These are phyloP conservation scores for Wallacemonas sp. DNA, from an alignment of 208 protist genomes.

Conservation along the genomic window DNA sequence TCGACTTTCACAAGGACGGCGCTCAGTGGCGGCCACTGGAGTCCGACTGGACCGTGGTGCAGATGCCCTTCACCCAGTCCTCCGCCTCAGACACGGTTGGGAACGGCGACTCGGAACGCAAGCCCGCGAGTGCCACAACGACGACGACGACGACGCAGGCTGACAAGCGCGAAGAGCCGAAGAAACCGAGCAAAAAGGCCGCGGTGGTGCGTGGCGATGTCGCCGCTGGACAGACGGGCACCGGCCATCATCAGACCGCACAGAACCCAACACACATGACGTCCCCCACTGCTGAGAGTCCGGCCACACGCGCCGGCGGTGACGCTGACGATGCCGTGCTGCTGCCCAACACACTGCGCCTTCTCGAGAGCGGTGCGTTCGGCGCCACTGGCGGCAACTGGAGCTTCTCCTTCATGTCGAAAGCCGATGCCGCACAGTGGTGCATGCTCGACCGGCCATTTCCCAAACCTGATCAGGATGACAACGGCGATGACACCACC, in stretches of 20 bases:
- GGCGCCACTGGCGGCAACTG: conserved; percentile 17
- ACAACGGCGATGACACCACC: neutral
- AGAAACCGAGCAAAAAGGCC: too few species aligned
- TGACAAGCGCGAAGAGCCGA: too few species aligned
- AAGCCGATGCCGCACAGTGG: conserved; percentile 10
- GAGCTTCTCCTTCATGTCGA: conserved; percentile 24
- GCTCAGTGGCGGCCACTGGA: neutral
- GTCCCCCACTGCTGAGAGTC: too few species aligned
- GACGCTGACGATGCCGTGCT: too few species aligned
- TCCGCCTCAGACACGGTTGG: too few species aligned
- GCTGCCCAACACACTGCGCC: conserved; percentile 19
- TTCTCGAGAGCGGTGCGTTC: conserved; percentile 20
- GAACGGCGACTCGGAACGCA: too few species aligned
- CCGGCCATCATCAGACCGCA: too few species aligned
- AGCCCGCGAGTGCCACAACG: neutral
- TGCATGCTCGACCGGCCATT: neutral
- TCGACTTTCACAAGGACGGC: neutral
- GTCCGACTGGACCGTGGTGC: neutral
- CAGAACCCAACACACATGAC: too few species aligned
- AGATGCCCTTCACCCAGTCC: too few species aligned
- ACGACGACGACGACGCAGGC: conserved; percentile 1
- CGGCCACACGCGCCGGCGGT: neutral
- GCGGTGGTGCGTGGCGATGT: too few species aligned
- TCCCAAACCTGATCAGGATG: neutral
- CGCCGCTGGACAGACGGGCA: too few species aligned